These are phyloP conservation scores for Zanthoxylum bungeanum DNA, from an alignment of 345 rosid genomes.

Conservation along the genomic window DNA sequence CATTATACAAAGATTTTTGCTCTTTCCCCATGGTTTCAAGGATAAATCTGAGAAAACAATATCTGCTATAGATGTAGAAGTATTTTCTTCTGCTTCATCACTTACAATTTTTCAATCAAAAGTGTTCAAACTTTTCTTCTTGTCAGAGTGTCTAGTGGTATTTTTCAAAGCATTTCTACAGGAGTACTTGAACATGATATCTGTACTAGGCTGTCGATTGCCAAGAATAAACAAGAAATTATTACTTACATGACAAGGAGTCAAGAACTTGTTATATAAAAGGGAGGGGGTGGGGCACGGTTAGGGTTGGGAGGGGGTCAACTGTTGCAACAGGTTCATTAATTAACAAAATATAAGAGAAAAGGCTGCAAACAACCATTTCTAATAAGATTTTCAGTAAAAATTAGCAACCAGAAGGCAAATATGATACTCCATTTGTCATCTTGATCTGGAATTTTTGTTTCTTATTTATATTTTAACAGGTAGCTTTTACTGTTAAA, in stretches of 20 bases:
- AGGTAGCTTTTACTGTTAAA: neutral
- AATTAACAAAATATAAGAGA: neutral
- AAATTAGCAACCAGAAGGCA: neutral
- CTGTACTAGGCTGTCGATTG: conserved; percentile 37
- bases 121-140: conserved; percentile 17
- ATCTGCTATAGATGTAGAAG: conserved; percentile 32
- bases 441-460: neutral
- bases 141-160: conserved; percentile 11
- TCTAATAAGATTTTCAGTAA: neutral
- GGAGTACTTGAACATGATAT: conserved; percentile 19
- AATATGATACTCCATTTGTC: neutral
- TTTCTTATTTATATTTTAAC: neutral
- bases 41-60: conserved; percentile 29
- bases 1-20: conserved; percentile 12
- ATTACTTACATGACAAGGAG: neutral
- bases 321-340: neutral
- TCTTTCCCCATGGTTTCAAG: conserved; percentile 13
- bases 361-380: neutral
- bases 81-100: conserved; percentile 36
- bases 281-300: neutral
- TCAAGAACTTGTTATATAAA: neutral
- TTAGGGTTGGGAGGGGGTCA: neutral
- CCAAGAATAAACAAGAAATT: neutral
- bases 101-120: conserved; percentile 20
- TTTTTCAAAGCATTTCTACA: conserved; percentile 3